Conservation (phyloP, 257 asterid species). For the Perilla frutescens region DNA sequence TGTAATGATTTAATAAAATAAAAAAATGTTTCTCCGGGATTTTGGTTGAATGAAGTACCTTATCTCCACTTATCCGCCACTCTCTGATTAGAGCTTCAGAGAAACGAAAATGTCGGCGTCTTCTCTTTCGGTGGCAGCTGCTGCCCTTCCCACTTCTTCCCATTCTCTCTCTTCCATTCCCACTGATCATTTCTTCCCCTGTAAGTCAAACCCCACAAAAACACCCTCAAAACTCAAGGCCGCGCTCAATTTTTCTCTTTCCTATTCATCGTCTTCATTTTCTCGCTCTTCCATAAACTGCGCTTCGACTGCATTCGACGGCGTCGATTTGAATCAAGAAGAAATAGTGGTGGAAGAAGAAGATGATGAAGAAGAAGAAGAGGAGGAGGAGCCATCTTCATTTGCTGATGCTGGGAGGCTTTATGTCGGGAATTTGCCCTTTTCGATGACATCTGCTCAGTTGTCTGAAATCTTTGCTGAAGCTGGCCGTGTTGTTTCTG, state of each 20-base stretch:
- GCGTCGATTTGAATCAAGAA: slow-evolving; percentile 42
- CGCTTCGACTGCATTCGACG: slow-evolving; percentile 46
- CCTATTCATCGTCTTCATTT: slow-evolving; percentile 25
- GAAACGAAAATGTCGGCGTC: slow-evolving; percentile 53
- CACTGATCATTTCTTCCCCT: slow-evolving; percentile 45
- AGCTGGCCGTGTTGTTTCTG: slow-evolving; percentile 80
- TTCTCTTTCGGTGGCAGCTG: slow-evolving; percentile 58
- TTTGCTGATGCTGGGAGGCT: slow-evolving; percentile 66
- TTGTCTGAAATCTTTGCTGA: slow-evolving; percentile 78
- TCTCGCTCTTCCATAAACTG: slow-evolving; percentile 35
- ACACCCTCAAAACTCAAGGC: slow-evolving; percentile 38
- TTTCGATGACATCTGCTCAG: slow-evolving; percentile 72
- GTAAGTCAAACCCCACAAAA: slow-evolving; percentile 42
- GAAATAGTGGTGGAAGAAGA: slow-evolving; percentile 45
- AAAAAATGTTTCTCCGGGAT: too few species aligned
- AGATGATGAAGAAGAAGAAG: slow-evolving; percentile 39
- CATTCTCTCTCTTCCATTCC: slow-evolving; percentile 41
- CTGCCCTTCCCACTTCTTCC: slow-evolving; percentile 48
- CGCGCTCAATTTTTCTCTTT: slow-evolving; percentile 23
- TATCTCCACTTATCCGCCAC: slow-evolving; percentile 36
- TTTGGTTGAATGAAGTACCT: slow-evolving; percentile 13
- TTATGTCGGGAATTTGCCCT: slow-evolving; percentile 92
- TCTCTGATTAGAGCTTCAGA: slow-evolving; percentile 14
- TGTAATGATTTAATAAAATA: too few species aligned
- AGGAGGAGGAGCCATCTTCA: slow-evolving; percentile 38